Base-by-base conservation (phyloP, 176 grass and related monocot genomes). In the Raddia guianensis region DNA sequence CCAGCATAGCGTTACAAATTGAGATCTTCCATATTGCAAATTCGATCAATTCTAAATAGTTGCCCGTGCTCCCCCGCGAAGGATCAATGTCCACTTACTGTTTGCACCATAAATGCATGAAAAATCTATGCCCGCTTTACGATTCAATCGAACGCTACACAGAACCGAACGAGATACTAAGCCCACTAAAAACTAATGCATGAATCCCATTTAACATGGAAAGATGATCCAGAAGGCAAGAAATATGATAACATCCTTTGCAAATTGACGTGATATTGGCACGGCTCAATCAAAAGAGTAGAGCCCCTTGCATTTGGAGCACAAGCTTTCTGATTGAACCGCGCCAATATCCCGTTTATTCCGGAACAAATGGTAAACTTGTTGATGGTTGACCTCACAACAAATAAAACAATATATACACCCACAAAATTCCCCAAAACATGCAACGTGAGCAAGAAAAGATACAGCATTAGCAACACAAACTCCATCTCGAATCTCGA, bases 271-370 rank as follows among this genome's bases (percentile, higher is more conserved):
- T 89, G 92, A 94, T 94, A 94, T 94, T 94, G 92, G 92, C 92
- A 94, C 92, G 92, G 92, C 92, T 94, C 92, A 94, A 91, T 89
- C 82, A 85, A 94, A 94, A 94, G 86, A 83, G 80, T 70, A 75
- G 92, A 82, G 58, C 83, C 71, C 83, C 51, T 68, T 16, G 72
- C 5, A 11, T 78, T 70, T 12, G 86, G 76, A 85, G 66, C 60
- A 16, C 86, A 78, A 74, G 60, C 86, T 88, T 82, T 94, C 92
- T 91, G 87, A 91, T 94, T 94, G 92, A 94, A 94, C 92, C 89
- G 92, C 80, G 10, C 61, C 86, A 94, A 94, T 89, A 94, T 91
- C 91, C 58, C 79, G 89, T 86, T 61, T 5, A 5, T 40, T 7
- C 13, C n/a, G 44, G 0, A n/a, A 44, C 49, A 5, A 57, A 9